These are phyloP conservation scores for Auriculariales sp. DNA, from an alignment of 768 basidiomycete species.

Conservation along the genomic window DNA sequence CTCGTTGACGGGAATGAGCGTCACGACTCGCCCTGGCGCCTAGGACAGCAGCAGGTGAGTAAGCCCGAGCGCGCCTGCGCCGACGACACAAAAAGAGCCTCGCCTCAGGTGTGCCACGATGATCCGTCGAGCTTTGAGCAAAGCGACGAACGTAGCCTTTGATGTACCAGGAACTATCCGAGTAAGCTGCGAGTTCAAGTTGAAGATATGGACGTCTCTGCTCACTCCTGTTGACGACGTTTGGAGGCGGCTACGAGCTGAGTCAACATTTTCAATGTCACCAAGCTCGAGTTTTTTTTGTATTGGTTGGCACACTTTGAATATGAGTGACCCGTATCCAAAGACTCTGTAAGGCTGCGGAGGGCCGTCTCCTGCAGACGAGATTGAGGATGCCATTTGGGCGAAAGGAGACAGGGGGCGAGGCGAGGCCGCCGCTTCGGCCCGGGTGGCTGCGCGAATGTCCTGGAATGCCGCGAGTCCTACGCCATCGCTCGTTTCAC, in stretches of 20 bases:
- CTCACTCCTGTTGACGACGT: slow-evolving; percentile 53
- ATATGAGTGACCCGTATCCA: slow-evolving; percentile 87
- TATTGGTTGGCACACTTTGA: slow-evolving; percentile 42
- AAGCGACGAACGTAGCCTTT: slow-evolving; percentile 86
- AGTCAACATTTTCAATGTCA: neutral
- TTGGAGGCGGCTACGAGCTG: slow-evolving; percentile 57
- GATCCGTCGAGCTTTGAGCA: slow-evolving; percentile 84
- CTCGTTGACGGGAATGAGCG: slow-evolving; percentile 73
- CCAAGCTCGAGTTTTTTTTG: neutral
- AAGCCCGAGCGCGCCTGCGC: neutral
- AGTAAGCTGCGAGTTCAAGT: neutral
- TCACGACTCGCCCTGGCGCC: slow-evolving; percentile 83
- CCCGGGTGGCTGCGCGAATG: too few species aligned
- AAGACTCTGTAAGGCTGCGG: slow-evolving; percentile 53
- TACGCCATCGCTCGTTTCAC: too few species aligned
- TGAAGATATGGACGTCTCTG: neutral
- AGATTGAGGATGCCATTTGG: too few species aligned
- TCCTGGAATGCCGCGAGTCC: too few species aligned
- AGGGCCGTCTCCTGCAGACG: too few species aligned
- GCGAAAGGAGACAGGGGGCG: too few species aligned
- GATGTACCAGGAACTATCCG: slow-evolving; percentile 60
- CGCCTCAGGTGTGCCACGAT: slow-evolving; percentile 80
- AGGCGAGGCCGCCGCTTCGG: too few species aligned
- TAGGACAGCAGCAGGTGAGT: slow-evolving; percentile 13
- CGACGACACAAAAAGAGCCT: slow-evolving; percentile 3